Base-by-base conservation (phyloP, 371 early-diverging fungal species). In the Mucor circinelloides region DNA sequence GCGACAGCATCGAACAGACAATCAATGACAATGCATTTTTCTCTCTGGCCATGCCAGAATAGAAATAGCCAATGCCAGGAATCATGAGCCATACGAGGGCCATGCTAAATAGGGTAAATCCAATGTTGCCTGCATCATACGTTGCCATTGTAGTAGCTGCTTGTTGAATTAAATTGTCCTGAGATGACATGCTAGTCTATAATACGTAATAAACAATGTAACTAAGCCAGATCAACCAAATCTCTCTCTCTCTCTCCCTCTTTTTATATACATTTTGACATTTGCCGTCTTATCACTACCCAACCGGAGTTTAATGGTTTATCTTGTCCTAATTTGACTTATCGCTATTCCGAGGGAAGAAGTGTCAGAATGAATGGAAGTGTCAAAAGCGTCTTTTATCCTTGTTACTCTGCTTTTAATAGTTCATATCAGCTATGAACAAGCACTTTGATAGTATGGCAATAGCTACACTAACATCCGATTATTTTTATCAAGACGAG, bases 51-150 rank as follows among this genome's bases (percentile, higher is more conserved):
- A 96, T 87, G 21, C 97, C 97, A 66, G 93, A 89, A 75, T 97
- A 97, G 68, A 95, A 95, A 76, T 91, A 93, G n/a, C 95, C 95
- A 40, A 93, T 81, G 31, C 94, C 95, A 9, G 94, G 94, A 27
- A 91, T 89, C 94, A 94, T 94, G 46, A 94, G 76, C 79, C 91
- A 92, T 7, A 94, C 94, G 17, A 94, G 75, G 6, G 90, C 92
- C 6, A 93, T 84, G n/a, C 42, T 21, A 3, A 80, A 70, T 28
- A 93, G 73, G 19, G 91, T 76, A 87, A 89, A 93, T 23, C 89
- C 87, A 50, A 89, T 88, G 64, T 93, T 90, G 50, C 92, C 93
- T 46, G 85, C 58, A 48, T 80, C 66, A 56, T 74, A 82, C 9
- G 70, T 72, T 21, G 78, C 48, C 17, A 62, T 50, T 21, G 60